Base-by-base conservation (phyloP, 495 filamentous ascomycete genomes). In the Cudoniella acicularis region DNA sequence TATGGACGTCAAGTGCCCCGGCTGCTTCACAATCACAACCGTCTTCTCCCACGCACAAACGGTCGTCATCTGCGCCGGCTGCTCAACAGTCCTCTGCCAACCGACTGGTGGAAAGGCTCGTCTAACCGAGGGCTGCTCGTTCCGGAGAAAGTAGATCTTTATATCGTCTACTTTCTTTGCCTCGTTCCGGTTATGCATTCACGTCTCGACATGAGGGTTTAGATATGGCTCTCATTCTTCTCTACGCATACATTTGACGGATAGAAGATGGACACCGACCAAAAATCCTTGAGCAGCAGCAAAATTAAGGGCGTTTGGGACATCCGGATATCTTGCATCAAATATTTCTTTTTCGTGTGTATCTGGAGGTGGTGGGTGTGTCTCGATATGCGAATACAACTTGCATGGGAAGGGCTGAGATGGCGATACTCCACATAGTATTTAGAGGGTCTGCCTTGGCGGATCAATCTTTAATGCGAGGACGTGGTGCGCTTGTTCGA, bases 1-100 rank as follows among this genome's bases (percentile, higher is more conserved):
- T 86, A 98, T 98, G 94, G 94, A 98, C 70, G 94, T 98, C 80
- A 98, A 97, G 85, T 98, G 94, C 87, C 94, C 93, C 72, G 94
- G 94, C 71, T 98, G 94, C 88, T 98, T 98, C 88, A 96, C 91
- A 70, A 98, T 98, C 86, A 98, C 94, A 72, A 97, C 93, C 75
- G 94, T 98, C 77, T 98, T 96, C 89, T 97, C 93, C 59, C 94
- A 98, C 84, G 94, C 94, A 75, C 94, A 98, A 83, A 98, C 94
- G 72, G 94, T 98, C 75, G 94, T 98, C 77, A 93, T 96, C 83
- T 98, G 94, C 84, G 90, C 90, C 70, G 93, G 93, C 64, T 97
- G 93, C 87, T 92, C 91, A 59, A 96, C 91, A 65, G 90, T 94
- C 56, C 89, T 97, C 49, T 98, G 94, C 87, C 94, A 98, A 77